Base-by-base conservation (phyloP, 768 basidiomycete genomes). In the Boletus eberwhitei region DNA sequence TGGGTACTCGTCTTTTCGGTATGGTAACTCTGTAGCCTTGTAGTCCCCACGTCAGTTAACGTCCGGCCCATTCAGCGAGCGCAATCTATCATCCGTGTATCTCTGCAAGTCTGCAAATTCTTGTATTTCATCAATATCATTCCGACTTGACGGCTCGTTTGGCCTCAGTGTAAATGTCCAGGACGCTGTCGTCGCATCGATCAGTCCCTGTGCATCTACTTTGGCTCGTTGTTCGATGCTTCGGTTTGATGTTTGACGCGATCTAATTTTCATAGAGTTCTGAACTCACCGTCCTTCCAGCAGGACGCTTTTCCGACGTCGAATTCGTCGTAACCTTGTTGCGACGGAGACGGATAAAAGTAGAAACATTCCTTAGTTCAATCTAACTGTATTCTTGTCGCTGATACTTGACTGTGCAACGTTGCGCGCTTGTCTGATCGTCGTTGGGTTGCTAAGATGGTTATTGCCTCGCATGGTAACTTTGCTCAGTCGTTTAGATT, bases 121-220 rank as follows among this genome's bases (percentile, higher is more conserved):
- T 46, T 62, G 65, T 64, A 66, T 52, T 40, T 52, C 40, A 53
- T n/a, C 52, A 44, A 44, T 52, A 39, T 42, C 35, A 29, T 41
- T 48, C 39, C 44, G 26, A 32, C 52, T 54, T 40, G 50, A 56
- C 41, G 19, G 41, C 43, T 31, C 31, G 39, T 40, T 54, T 40
- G 44, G 45, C 22, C 43, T 43, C 48, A 29, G 36, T 45, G 37
- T 41, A 51, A 50, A 45, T 41, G 22, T 43, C 29, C 29, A 35
- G 38, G 39, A 49, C 36, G 24, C 46, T 38, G 34, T 57, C 22
- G 32, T 50, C n/a, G n/a, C 22, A 58, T 54, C 45, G 32, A 57
- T 46, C 42, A 53, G 36, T 40, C 36, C 53, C 24, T 61, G 66
- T 68, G 21, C 50, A 61, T 67, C 32, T 34, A 38, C 38, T 11